Conservation (phyloP, 257 asterid species). For the Anisodus acutangulus region DNA sequence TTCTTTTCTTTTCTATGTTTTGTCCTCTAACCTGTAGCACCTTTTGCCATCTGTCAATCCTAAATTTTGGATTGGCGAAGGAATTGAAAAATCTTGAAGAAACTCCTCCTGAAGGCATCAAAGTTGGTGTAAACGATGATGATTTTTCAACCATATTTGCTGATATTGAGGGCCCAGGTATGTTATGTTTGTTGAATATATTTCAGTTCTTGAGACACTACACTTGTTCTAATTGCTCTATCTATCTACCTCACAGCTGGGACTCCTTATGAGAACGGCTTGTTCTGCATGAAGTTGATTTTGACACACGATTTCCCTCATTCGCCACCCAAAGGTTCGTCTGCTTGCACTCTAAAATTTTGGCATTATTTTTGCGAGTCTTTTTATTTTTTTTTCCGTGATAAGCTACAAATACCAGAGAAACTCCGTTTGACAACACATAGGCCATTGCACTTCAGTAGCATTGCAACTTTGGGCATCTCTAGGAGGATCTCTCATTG, state of each 20-base stretch:
- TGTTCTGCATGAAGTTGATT: slow-evolving; percentile 88
- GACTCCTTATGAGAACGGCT: slow-evolving; percentile 92
- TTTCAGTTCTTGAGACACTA: slow-evolving; percentile 20
- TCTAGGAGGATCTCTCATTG: background rate
- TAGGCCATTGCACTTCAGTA: background rate
- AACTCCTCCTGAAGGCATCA: slow-evolving; percentile 97
- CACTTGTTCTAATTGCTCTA: slow-evolving; percentile 36
- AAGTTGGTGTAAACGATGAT: slow-evolving; percentile 88
- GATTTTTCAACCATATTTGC: slow-evolving; percentile 86
- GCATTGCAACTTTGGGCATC: background rate
- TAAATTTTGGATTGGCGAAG: slow-evolving; percentile 55
- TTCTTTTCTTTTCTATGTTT: background rate
- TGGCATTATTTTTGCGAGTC: background rate
- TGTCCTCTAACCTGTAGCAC: background rate
- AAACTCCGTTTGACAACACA: background rate
- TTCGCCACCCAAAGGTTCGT: slow-evolving; percentile 89
- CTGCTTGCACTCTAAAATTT: background rate
- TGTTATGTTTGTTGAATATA: slow-evolving; percentile 6
- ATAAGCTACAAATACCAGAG: background rate
- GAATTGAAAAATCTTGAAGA: slow-evolving; percentile 95
- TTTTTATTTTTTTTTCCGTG: background rate
- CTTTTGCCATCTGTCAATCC: background rate
- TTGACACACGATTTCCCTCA: slow-evolving; percentile 91
- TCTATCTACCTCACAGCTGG: slow-evolving; percentile 69
- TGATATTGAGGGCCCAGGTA: slow-evolving; percentile 98